Evolutionary conservation across 1,139 yeast genomes (phyloP).

Genomic region (Sugiyamaella sp.): DNA sequence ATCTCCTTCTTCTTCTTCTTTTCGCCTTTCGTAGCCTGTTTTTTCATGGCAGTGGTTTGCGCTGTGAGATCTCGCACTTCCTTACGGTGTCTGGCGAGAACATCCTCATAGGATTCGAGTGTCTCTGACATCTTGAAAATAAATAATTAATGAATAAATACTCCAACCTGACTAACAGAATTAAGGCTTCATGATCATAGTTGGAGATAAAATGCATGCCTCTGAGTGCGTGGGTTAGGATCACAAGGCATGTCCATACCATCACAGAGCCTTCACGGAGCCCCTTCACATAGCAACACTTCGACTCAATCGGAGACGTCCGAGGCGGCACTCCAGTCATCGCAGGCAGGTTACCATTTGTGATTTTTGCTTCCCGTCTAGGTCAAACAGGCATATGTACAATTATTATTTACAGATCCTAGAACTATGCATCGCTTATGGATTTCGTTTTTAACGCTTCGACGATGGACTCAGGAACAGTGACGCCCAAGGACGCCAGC

Average conservation of each 20-base stretch:
- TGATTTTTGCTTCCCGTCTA: neutral
- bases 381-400: neutral
- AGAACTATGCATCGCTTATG: neutral
- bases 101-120: constrained; percentile 52
- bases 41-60: constrained; percentile 71
- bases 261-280: too few species aligned
- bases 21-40: constrained; percentile 80
- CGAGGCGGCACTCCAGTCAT: neutral
- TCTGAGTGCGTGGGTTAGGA: too few species aligned
- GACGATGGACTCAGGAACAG: constrained; percentile 11
- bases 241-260: too few species aligned
- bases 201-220: too few species aligned
- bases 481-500: constrained; percentile 14
- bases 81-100: constrained; percentile 65
- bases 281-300: too few species aligned
- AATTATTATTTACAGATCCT: constrained; percentile 3
- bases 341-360: neutral
- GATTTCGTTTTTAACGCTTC: constrained; percentile 7
- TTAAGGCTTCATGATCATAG: too few species aligned
- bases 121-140: constrained; percentile 6
- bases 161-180: too few species aligned
- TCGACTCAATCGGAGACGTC: too few species aligned
- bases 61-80: constrained; percentile 69
- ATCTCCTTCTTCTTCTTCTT: constrained; percentile 59
- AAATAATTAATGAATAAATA: too few species aligned